Base-by-base conservation (phyloP, 148 eudicot species). In the Drosera capensis region DNA sequence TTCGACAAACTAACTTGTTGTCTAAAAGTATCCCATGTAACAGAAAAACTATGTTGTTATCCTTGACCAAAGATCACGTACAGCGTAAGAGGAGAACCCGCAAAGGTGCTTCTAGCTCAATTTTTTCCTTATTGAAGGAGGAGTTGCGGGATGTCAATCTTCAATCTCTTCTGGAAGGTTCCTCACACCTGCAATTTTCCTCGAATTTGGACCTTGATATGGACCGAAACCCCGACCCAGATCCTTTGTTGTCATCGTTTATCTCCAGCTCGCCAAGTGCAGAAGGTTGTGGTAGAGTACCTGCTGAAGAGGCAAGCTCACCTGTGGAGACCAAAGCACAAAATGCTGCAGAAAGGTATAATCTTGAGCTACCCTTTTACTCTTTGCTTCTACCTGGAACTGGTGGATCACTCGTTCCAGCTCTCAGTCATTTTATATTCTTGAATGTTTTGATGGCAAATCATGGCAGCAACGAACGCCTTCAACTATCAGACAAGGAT, bases 11-110 rank as follows among this genome's bases (percentile, higher is more conserved):
- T n/a, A n/a, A n/a, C n/a, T n/a, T n/a, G n/a, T n/a, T n/a, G n/a
- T n/a, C n/a, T n/a, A n/a, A n/a, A n/a, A n/a, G n/a, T n/a, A n/a
- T 34, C 14, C 5, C n/a, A 4, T 34, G 38, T 34, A 34, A 21
- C 24, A 20, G 15, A 11, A 20, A 28, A 34, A 14, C 13, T 50
- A 37, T 16, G 19, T 25, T 36, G 52, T 57, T 54, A 52, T 60
- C 93, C 80, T 81, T 90, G 60, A 90, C 93, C 49, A 8, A 52
- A 52, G 12, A 29, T 46, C 57, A 90, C 95, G 75, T 85, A 58
- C 95, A 81, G 58, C 85, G 99, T 26, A 85, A 62, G 62, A 78
- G 95, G 59, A 79, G 85, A 59, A 57, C 45, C 2, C 85, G 95
- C 0, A 71, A 66, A 58, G 72, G 78, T 20, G 73, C 71, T 25